Base-by-base conservation (phyloP, 2,329 filamentous ascomycete genomes). In the Coniochaeta sp. region DNA sequence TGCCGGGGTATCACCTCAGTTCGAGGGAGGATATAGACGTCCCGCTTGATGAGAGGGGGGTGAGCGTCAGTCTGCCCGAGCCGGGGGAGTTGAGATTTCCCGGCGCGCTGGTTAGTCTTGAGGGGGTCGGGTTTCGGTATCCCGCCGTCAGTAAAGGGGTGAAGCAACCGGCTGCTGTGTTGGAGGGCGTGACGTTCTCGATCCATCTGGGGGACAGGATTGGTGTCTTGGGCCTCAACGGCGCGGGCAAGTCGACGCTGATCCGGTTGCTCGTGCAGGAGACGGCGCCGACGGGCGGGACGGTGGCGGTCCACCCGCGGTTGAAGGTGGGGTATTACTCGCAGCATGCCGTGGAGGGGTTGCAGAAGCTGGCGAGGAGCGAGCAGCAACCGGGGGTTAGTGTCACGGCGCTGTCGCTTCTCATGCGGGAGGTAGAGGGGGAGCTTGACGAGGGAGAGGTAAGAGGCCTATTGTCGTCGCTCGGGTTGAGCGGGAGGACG, bases 231-330 rank as follows among this genome's bases (percentile, higher is more conserved):
- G 90, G 89, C 0, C 73, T 94, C 40, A 95, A 95, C 63, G 90
- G 89, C 1, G 80, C 82, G 1, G 90, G 90, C 2, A 95, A 95
- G 66, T 89, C 87, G 1, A 94, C 89, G 0, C 72, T 95, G 9
- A 75, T 92, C 53, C 83, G 81, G 47, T 70, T 92, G 4, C 76
- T 92, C 2, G 82, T 84, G n/a, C 81, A 78, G 1, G 74, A 76
- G 13, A 66, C 76, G 1, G 72, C 71, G 6, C 83, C 86, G 0
- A 80, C 78, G 0, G 72, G 76, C 3, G 87, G 89, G 1, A 80
- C 73, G 0, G 69, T 88, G 2, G 77, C 79, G 1, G 75, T 74
- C 0, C 89, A 95, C 64, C 79, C 89, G 0, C 76, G 88, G 18
- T 71, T 89, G 9, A 83, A 79, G 56, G 67, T 90, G 46, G 87